phyloP scores from a whole-genome alignment of 371 early-diverging fungal genomes.

The Mucor lusitanicus region DNA sequence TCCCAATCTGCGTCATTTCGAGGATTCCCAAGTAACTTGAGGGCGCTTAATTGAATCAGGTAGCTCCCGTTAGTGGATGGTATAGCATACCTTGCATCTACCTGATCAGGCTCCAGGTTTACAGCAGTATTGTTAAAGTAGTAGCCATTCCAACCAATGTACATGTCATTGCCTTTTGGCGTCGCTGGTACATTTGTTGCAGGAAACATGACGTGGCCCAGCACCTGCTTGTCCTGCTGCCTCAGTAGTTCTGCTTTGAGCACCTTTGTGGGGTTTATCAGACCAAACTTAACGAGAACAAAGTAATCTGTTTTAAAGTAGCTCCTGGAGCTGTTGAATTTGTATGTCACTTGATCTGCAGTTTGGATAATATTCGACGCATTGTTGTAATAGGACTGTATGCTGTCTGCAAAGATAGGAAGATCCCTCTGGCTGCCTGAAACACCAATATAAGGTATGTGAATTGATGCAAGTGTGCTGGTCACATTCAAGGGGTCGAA shows the following conservation, averaged over 20 bases:
- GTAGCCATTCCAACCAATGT: background rate
- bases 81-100: background rate
- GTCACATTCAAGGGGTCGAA: constrained; percentile 7
- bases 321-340: background rate
- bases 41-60: constrained; percentile 1
- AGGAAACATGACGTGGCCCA: background rate
- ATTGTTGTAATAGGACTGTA: background rate
- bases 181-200: background rate
- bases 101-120: background rate
- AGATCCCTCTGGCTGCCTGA: constrained; percentile 42
- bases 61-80: constrained; percentile 1
- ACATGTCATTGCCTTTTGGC: background rate
- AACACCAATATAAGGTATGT: constrained; percentile 55
- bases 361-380: background rate
- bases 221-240: background rate
- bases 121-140: background rate
- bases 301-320: background rate
- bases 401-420: constrained; percentile 7
- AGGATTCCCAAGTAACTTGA: constrained; percentile 7
- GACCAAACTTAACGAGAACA: background rate
- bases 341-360: background rate
- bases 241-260: background rate
- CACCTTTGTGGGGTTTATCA: background rate
- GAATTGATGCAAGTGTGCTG: constrained; percentile 12
- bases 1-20: constrained; percentile 6